Evolutionary conservation across 345 rosid species (phyloP), one percentile per base, ranked within the genome.

Genomic region (Brassica juncea): DNA sequence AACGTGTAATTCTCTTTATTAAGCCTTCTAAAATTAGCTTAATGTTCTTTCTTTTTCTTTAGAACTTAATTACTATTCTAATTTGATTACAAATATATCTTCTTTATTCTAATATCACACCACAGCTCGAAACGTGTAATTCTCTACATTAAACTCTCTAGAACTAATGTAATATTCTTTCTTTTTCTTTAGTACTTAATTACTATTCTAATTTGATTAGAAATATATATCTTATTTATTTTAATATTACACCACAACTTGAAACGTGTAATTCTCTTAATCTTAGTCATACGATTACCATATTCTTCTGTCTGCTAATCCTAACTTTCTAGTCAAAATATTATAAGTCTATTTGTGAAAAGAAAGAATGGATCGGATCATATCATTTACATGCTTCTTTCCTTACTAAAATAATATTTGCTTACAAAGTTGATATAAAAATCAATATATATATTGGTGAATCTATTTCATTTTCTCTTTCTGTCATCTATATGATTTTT

Each of bases 121-220:
- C 8, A 79, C 27, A 73, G 69, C 47, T 73, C 82, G 82, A 79
- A 73, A 79, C 82, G 82, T 79, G 82, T 79, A 32, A 49, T 61
- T 54, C 25, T 54, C 60, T 54, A 1, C 7, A n/a, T 52, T n/a
- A 15, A 42, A 0, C 71, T 12, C 68, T 80, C 60, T 80, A 80
- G 11, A 42, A 15, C 55, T 61, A 52, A 64, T 70, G 35, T 52
- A 4, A 34, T 68, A 16, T 49, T 62, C 60, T 34, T 30, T 0
- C 14, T 60, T 47, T 34, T 62, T 31, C 9, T 62, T 68, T 52
- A 49, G 16, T 69, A 35, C 34, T 68, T 59, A 49, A 61, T 34
- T 80, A 49, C 4, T 80, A 73, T 73, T 73, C 2, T 34, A 44
- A 47, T 68, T n/a, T 25, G 66, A 52, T 68, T 16, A 68, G 9